Conservation (phyloP, 768 basidiomycete genomes). For the Leccinellum luteum region DNA sequence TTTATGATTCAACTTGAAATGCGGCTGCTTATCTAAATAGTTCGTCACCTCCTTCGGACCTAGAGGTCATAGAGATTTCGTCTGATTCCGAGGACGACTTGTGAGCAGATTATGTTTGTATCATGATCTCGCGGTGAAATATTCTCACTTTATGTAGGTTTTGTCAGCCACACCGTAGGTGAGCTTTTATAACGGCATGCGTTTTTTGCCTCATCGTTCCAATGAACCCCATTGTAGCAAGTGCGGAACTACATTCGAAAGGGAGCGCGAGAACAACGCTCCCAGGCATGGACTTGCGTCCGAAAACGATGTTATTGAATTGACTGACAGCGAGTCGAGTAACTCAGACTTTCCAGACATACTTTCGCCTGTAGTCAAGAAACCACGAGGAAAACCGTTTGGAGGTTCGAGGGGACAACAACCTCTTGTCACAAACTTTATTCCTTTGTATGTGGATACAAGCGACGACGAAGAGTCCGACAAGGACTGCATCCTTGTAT, state of each 20-base stretch:
- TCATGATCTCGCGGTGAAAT: background rate
- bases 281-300: background rate
- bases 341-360: slow-evolving; percentile 21
- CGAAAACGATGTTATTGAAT: slow-evolving; percentile 26
- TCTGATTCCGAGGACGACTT: slow-evolving; percentile 44
- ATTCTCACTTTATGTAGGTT: slow-evolving; percentile 4
- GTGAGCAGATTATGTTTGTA: slow-evolving; percentile 21
- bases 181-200: background rate
- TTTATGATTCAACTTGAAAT: background rate
- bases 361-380: slow-evolving; percentile 23
- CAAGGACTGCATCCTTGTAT: slow-evolving; percentile 37
- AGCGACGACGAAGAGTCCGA: slow-evolving; percentile 35
- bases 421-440: background rate
- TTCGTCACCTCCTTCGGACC: background rate
- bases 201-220: background rate
- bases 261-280: background rate
- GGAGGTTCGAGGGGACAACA: slow-evolving; percentile 8
- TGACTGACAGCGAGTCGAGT: slow-evolving; percentile 30
- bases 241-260: background rate
- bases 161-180: slow-evolving; percentile 10
- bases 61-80: slow-evolving; percentile 54
- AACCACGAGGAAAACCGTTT: slow-evolving; percentile 3
- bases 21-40: background rate
- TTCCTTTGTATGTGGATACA: slow-evolving; percentile 27
- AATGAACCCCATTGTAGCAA: slow-evolving; percentile 5